These are phyloP conservation scores for Cordyceps pruinosa DNA, from an alignment of 2,329 filamentous ascomycete genomes.

Conservation along the genomic window DNA sequence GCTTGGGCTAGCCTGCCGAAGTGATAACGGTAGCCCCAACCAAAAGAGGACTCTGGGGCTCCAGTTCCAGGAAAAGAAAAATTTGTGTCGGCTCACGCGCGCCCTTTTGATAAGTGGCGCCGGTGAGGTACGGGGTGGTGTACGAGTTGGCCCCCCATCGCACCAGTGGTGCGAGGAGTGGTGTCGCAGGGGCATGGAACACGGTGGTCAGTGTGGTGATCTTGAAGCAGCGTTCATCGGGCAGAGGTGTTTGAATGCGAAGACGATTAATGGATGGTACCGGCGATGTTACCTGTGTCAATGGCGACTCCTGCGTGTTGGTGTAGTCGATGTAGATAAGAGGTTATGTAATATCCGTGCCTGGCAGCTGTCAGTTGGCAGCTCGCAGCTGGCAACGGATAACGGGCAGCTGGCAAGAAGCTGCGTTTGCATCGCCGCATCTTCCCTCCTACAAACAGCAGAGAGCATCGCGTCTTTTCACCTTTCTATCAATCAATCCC, in stretches of 20 bases:
- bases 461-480: background rate
- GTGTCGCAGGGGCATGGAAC: background rate
- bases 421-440: slow-evolving; percentile 3
- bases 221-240: background rate
- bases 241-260: background rate
- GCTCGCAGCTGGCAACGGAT: background rate
- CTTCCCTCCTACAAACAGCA: background rate
- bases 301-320: background rate
- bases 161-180: too few relatives aligned
- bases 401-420: background rate
- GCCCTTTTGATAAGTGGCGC: slow-evolving; percentile 4
- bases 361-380: background rate
- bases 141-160: too few relatives aligned
- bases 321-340: background rate
- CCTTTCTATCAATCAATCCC: background rate
- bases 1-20: background rate
- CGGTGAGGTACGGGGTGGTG: background rate
- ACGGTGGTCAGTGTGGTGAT: background rate
- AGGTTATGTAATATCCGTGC: background rate
- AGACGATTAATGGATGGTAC: background rate
- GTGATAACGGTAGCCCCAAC: slow-evolving; percentile 8
- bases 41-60: background rate
- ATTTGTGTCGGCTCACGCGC: slow-evolving; percentile 9
- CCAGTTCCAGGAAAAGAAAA: background rate
- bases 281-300: background rate